phyloP scores from a whole-genome alignment of 2,329 filamentous ascomycete genomes.

The Aphanoascus verrucosus region DNA sequence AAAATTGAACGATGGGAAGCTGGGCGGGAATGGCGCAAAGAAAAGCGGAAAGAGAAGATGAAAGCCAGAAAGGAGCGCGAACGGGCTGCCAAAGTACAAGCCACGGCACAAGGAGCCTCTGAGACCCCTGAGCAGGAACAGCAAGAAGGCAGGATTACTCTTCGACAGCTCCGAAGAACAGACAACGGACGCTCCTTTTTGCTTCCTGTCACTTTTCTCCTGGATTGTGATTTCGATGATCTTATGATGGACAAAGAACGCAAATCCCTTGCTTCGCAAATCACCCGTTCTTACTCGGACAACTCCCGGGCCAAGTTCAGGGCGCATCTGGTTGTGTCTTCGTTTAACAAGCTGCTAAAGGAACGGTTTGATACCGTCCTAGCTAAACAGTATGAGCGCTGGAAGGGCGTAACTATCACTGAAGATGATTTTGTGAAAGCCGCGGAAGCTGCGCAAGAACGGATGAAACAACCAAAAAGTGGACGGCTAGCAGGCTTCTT shows the following conservation, averaged over 20 bases:
- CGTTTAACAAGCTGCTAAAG: constrained; percentile 63
- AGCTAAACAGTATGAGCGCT: constrained; percentile 58
- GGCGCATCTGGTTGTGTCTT: constrained; percentile 64
- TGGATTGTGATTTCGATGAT: constrained; percentile 87
- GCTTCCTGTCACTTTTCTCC: constrained; percentile 66
- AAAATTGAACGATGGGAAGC: constrained; percentile 67
- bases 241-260: constrained; percentile 81
- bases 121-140: constrained; percentile 16
- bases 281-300: constrained; percentile 82
- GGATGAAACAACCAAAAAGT: constrained; percentile 51
- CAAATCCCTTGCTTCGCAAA: constrained; percentile 69
- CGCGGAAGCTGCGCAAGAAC: constrained; percentile 52
- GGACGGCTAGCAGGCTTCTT: constrained; percentile 53
- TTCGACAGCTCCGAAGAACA: constrained; percentile 17
- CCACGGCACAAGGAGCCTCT: constrained; percentile 21
- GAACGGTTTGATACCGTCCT: constrained; percentile 71
- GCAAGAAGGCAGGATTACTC: constrained; percentile 18
- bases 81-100: constrained; percentile 31
- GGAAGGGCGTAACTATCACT: constrained; percentile 67
- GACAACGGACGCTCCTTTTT: constrained; percentile 37
- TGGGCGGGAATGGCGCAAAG: constrained; percentile 49
- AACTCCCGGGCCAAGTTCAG: constrained; percentile 60
- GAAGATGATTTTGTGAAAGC: constrained; percentile 64
- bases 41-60: constrained; percentile 48
- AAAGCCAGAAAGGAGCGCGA: constrained; percentile 44